A percentile compares a stretch with the other conserved stretches of the same genome.
Evolutionary conservation across 179 eudicot species (phyloP).

Genomic region (Patellifolia procumbens): DNA sequence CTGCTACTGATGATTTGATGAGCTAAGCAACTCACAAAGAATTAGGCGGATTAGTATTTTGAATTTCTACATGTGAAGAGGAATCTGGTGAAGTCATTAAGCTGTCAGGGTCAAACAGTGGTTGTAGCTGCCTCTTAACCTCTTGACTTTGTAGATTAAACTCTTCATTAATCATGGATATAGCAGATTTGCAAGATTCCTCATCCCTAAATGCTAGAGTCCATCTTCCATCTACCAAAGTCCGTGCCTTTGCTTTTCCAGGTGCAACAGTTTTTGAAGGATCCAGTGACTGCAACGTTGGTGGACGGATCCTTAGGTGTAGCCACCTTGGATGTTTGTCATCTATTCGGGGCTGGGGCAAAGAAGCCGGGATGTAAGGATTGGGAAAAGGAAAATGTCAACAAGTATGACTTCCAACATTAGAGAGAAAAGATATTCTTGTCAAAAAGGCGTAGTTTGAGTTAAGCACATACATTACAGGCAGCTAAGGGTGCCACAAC

Average conservation of each 20-base stretch:
- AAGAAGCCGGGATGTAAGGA: background rate
- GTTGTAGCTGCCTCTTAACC: constrained; percentile 68
- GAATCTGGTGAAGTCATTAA: constrained; percentile 11
- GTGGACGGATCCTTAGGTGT: constrained; percentile 88
- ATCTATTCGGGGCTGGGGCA: constrained; percentile 74
- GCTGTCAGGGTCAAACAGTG: constrained; percentile 51
- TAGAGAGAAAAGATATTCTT: background rate
- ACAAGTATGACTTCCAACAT: background rate
- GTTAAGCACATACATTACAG: constrained; percentile 61
- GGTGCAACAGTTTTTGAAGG: constrained; percentile 39
- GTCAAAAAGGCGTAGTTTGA: background rate
- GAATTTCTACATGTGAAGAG: constrained; percentile 25
- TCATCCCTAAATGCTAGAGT: constrained; percentile 89
- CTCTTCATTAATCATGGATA: constrained; percentile 66
- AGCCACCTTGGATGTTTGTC: constrained; percentile 88
- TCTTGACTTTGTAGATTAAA: constrained; percentile 46
- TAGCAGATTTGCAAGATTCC: constrained; percentile 65
- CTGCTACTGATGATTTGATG: background rate
- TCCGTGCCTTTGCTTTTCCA: constrained; percentile 51
- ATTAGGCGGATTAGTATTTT: constrained; percentile 10
- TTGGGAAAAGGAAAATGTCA: background rate
- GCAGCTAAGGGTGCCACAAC: constrained; percentile 92
- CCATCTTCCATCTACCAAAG: constrained; percentile 91
- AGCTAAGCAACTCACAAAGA: constrained; percentile 8
- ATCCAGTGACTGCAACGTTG: constrained; percentile 51